Conservation (phyloP, 1,284 basidiomycete genomes). For the Butyriboletus regius region DNA sequence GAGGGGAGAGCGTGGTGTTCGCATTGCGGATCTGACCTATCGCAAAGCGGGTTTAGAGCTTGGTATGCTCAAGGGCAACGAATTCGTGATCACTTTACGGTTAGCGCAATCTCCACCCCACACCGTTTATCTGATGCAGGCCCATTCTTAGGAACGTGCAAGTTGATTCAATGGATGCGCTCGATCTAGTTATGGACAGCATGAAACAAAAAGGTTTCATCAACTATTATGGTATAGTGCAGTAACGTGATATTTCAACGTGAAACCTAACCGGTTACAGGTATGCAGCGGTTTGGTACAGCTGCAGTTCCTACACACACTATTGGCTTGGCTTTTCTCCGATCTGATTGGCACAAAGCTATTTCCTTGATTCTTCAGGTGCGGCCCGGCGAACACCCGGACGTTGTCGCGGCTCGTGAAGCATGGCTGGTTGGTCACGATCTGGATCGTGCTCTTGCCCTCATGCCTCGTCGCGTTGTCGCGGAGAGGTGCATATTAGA, state of each 20-base stretch:
- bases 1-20: constrained; percentile 82
- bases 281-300: constrained; percentile 98
- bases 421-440: constrained; percentile 78
- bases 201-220: constrained; percentile 86
- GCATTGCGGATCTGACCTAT: constrained; percentile 85
- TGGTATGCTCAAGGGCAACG: constrained; percentile 92
- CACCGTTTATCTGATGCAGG: constrained; percentile 1
- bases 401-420: constrained; percentile 69
- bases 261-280: constrained; percentile 36
- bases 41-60: constrained; percentile 75
- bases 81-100: constrained; percentile 91
- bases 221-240: constrained; percentile 83
- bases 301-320: constrained; percentile 91
- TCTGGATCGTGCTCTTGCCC: constrained; percentile 65
- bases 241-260: not conserved
- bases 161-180: constrained; percentile 60
- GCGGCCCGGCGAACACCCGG: constrained; percentile 83
- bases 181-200: constrained; percentile 73
- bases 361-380: constrained; percentile 74
- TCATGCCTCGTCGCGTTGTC: constrained; percentile 83
- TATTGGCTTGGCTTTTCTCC: constrained; percentile 84
- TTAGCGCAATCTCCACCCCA: constrained; percentile 33
- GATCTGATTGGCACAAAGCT: constrained; percentile 83
- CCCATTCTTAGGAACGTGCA: constrained; percentile 63
- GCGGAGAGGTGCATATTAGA: constrained; percentile 90